Base-by-base conservation (phyloP, 768 basidiomycete genomes). In the Russula sp. region DNA sequence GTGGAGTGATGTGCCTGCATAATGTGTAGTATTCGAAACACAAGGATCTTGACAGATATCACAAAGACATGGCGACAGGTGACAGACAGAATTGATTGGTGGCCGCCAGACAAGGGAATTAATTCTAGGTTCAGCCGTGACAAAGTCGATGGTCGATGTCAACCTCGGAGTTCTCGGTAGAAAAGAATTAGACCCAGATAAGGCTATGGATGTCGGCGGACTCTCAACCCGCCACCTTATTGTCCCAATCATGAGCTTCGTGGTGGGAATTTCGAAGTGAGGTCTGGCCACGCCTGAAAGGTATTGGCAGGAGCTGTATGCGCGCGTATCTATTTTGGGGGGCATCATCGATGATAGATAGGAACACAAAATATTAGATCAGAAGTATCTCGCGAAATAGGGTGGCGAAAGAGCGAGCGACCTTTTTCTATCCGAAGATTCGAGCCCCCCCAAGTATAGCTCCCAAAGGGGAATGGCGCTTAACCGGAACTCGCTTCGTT, bases 351-450 rank as follows among this genome's bases (percentile, higher is more conserved):
- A n/a, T n/a, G 3, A 9, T 11, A n/a, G 38, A 56, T 56, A 82
- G 79, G 85, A 89, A 76, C 89, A 90, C n/a, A 22, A 16, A 32
- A 16, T 38, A 38, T 16, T 5, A 16, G 38, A 22, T 48, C n/a
- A n/a, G 46, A 48, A 48, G 5, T 48, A 48, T 11, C 18, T 78
- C 5, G 84, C 76, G 75, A 83, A 79, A 72, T 86, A 81, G 73
- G 84, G 86, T 30, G 90, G 92, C 72, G 85, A 90, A 1, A n/a
- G n/a, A n/a, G 3, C 28, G 28, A 30, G 28, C 28, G 28, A 30
- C 28, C 5, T 83, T 77, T 67, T 85, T 83, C 71, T 84, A 94
- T 72, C 82, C 84, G 2, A 83, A 87, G 59, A 81, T 92, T 48
- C 83, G 92, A 30, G n/a, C n/a, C n/a, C n/a, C 28, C 28, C 28